These are phyloP conservation scores for Leccinellum albellum DNA, from an alignment of 768 basidiomycete genomes.

Conservation along the genomic window DNA sequence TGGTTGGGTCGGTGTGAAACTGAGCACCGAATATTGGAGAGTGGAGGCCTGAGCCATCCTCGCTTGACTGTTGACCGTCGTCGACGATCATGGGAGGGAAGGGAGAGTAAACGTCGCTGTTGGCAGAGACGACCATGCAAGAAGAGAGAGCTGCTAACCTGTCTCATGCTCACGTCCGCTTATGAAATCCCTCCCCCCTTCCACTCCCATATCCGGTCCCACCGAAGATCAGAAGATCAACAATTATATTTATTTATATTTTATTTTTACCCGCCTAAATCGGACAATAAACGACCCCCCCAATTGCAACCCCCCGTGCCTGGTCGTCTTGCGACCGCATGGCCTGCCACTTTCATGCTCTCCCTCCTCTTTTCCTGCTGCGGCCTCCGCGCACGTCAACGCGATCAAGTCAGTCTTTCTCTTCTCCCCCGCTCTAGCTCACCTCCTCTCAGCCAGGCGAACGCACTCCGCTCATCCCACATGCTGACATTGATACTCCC, in stretches of 20 bases:
- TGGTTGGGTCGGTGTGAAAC: constrained; percentile 44
- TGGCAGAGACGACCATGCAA: constrained; percentile 56
- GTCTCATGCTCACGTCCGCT: constrained; percentile 43
- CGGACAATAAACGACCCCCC: constrained; percentile 18
- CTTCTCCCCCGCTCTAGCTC: neutral
- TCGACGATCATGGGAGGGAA: constrained; percentile 55
- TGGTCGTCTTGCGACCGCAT: constrained; percentile 24
- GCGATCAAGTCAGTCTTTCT: constrained; percentile 13
- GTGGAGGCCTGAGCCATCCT: constrained; percentile 72
- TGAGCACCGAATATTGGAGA: constrained; percentile 61
- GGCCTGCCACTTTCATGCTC: constrained; percentile 24
- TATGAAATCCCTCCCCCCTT: constrained; percentile 30
- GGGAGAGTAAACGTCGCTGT: constrained; percentile 54
- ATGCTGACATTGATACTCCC: constrained; percentile 20
- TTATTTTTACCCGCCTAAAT: constrained; percentile 24
- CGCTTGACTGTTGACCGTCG: constrained; percentile 68
- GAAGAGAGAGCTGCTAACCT: constrained; percentile 15
- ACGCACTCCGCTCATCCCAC: constrained; percentile 29
- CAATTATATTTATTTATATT: neutral
- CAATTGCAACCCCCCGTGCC: constrained; percentile 27
- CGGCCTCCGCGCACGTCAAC: constrained; percentile 20
- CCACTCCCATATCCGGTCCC: constrained; percentile 23
- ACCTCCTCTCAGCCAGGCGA: constrained; percentile 16
- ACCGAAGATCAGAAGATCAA: constrained; percentile 34
- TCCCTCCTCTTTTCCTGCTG: constrained; percentile 29